Evolutionary conservation across 2,329 filamentous ascomycete species (phyloP).

Genomic region (Aspergillus floridensis): DNA sequence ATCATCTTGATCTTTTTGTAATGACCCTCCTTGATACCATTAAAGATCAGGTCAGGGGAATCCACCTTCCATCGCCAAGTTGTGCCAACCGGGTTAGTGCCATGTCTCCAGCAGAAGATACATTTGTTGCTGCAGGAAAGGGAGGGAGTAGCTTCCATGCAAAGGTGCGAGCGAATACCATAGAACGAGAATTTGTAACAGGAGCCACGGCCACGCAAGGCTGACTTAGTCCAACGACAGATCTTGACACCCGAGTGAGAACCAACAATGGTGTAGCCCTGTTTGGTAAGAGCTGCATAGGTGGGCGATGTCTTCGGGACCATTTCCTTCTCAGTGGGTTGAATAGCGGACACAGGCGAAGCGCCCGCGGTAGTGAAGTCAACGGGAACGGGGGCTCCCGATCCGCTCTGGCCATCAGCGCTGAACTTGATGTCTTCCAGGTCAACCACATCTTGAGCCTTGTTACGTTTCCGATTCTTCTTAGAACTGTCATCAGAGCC

Average conservation of each 20-base stretch:
- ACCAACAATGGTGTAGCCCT: slow-evolving; percentile 93
- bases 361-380: slow-evolving; percentile 69
- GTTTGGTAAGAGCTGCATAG: slow-evolving; percentile 84
- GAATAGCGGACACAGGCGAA: slow-evolving; percentile 34
- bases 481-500: slow-evolving; percentile 56
- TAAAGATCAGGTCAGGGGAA: slow-evolving; percentile 82
- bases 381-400: slow-evolving; percentile 61
- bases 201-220: slow-evolving; percentile 84
- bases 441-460: slow-evolving; percentile 61
- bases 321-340: slow-evolving; percentile 73
- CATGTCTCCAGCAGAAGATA: slow-evolving; percentile 98
- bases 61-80: slow-evolving; percentile 97
- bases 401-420: slow-evolving; percentile 26
- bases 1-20: slow-evolving; percentile 99
- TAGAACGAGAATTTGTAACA: slow-evolving; percentile 99
- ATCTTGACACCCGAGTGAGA: slow-evolving; percentile 97
- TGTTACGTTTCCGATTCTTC: slow-evolving; percentile 47
- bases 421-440: slow-evolving; percentile 72
- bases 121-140: slow-evolving; percentile 97
- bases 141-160: slow-evolving; percentile 96
- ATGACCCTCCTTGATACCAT: slow-evolving; percentile 85
- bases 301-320: slow-evolving; percentile 88
- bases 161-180: slow-evolving; percentile 91
- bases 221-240: slow-evolving; percentile 97
- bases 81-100: slow-evolving; percentile 93